phyloP scores from a whole-genome alignment of 805 yeast genomes.

The Yamadazyma olivae region DNA sequence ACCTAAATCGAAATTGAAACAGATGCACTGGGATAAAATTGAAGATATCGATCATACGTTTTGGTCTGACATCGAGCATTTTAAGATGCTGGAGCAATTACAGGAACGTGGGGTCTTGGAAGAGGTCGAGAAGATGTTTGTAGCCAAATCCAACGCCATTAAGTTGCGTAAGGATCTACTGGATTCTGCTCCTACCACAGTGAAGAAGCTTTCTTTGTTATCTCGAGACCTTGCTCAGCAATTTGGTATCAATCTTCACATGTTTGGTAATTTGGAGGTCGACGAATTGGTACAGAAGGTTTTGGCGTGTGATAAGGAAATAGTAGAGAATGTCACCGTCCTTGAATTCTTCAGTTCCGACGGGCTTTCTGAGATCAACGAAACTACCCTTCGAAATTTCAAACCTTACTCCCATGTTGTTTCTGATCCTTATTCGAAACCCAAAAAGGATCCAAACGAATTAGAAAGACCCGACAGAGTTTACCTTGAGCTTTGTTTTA shows the following conservation, averaged over 20 bases:
- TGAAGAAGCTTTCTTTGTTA: constrained; percentile 61
- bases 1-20: constrained; percentile 80
- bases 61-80: constrained; percentile 71
- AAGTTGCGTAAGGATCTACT: constrained; percentile 31
- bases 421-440: constrained; percentile 38
- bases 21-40: constrained; percentile 94
- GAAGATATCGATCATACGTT: constrained; percentile 82
- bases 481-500: constrained; percentile 77
- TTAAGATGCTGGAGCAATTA: constrained; percentile 57
- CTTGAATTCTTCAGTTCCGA: constrained; percentile 81
- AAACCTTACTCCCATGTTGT: constrained; percentile 81
- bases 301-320: constrained; percentile 70
- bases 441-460: constrained; percentile 68
- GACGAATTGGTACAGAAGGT: constrained; percentile 68
- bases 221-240: constrained; percentile 89
- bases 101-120: constrained; percentile 74
- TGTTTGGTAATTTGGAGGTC: constrained; percentile 60
- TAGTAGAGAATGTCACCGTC: constrained; percentile 66
- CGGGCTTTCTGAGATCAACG: constrained; percentile 72
- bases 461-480: constrained; percentile 86
- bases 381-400: constrained; percentile 64
- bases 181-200: constrained; percentile 3
- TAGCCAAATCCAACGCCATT: constrained; percentile 62
- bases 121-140: constrained; percentile 84
- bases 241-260: constrained; percentile 89